phyloP scores from a whole-genome alignment of 2,329 filamentous ascomycete species.

The Dactylonectria estremocensis region DNA sequence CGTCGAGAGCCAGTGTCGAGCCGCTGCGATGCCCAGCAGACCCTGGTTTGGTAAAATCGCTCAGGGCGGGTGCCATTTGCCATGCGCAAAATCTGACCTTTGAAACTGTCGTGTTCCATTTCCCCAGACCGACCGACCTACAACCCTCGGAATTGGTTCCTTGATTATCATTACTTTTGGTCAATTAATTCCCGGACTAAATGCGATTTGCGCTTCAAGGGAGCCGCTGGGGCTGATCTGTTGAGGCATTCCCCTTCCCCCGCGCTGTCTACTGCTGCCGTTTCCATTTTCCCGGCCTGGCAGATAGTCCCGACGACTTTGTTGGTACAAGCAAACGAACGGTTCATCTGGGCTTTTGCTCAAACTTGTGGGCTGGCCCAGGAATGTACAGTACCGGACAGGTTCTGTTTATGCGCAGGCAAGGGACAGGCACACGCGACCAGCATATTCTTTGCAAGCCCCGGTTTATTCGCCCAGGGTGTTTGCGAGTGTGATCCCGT shows the following conservation, averaged over 20 bases:
- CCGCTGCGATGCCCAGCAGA: constrained; percentile 32
- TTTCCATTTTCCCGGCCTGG: constrained; percentile 38
- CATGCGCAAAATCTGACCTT: constrained; percentile 38
- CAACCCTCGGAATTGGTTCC: background rate
- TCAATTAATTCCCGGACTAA: constrained; percentile 9
- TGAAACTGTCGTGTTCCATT: constrained; percentile 38
- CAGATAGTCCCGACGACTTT: constrained; percentile 40
- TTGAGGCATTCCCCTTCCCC: constrained; percentile 25
- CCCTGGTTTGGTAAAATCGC: constrained; percentile 44
- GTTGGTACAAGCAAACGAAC: constrained; percentile 20
- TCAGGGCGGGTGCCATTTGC: constrained; percentile 28
- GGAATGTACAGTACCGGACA: no score
- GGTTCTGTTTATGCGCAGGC: constrained; percentile 16
- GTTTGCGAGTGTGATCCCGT: constrained; percentile 1
- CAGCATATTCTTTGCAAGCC: constrained; percentile 22
- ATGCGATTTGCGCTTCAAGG: background rate
- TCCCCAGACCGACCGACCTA: constrained; percentile 42
- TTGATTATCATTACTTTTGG: background rate
- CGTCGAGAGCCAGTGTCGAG: constrained; percentile 32
- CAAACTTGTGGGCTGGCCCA: constrained; percentile 13
- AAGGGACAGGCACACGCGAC: constrained; percentile 32
- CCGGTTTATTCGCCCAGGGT: constrained; percentile 35
- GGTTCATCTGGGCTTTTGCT: constrained; percentile 35
- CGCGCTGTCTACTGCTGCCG: constrained; percentile 20
- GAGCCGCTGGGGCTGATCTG: background rate